Percentiles rank a stretch among this genome's conserved stretches.
Conservation (phyloP, 768 basidiomycete species). For the Agaricus blazei region DNA sequence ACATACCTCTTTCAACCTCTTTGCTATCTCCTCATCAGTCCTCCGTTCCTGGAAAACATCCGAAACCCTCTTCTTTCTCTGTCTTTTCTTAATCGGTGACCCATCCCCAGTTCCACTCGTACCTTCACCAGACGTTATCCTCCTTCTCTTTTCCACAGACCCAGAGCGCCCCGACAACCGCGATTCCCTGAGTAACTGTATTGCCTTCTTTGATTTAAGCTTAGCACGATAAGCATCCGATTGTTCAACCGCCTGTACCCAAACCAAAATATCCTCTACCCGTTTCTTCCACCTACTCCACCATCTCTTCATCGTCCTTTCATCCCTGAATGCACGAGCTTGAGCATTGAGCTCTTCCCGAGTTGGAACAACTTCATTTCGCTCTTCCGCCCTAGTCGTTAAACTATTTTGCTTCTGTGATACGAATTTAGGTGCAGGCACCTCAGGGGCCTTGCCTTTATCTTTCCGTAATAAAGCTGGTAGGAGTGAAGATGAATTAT, state of each 20-base stretch:
- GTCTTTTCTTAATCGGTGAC: conserved; percentile 32
- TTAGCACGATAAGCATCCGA: conserved; percentile 60
- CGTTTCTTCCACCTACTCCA: conserved; percentile 20
- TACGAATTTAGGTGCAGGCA: conserved; percentile 15
- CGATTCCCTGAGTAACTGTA: conserved; percentile 3
- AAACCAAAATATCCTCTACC: conserved; percentile 25
- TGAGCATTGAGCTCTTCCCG: conserved; percentile 31
- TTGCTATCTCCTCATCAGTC: conserved; percentile 62
- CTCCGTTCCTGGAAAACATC: conserved; percentile 46
- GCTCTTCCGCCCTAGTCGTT: not conserved
- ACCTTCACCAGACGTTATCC: not conserved
- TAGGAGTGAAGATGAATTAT: conserved; percentile 8
- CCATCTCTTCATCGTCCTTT: conserved; percentile 31
- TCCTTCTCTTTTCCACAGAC: conserved; percentile 4
- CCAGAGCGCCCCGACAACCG: not conserved
- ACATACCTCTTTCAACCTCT: conserved; percentile 63
- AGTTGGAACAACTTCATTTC: conserved; percentile 10
- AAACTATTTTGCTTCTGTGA: not conserved
- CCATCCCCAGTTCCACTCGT: conserved; percentile 10
- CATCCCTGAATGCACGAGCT: conserved; percentile 37
- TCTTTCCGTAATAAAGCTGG: conserved; percentile 15
- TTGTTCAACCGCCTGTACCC: conserved; percentile 55
- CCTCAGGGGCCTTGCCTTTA: conserved; percentile 26
- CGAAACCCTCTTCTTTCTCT: conserved; percentile 33
- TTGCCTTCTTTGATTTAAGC: conserved; percentile 22